Evolutionary conservation across 176 grass and related monocot genomes (phyloP), one percentile per base, ranked within the genome.

Genomic region (Triticum monococcum): DNA sequence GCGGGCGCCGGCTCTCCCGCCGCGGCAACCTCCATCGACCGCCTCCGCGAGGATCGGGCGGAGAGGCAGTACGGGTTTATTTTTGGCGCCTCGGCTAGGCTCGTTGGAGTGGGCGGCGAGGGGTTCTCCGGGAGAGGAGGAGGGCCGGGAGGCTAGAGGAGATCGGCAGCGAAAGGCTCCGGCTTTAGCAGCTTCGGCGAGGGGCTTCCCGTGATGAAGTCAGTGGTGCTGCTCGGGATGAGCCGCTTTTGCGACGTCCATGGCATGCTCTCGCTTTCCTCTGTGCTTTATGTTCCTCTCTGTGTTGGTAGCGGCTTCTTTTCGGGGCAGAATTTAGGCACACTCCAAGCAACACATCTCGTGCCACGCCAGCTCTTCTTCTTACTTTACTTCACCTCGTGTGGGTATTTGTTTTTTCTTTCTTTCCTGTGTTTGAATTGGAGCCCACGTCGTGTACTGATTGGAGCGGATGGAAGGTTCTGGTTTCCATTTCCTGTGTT

Each of bases 1-100:
- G 64, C 64, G 2, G 50, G 78, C 79, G 64, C 84, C 11, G 13
- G 33, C 80, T 75, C 87, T 50, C 17, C 79, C 45, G 16, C 79
- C 71, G 71, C 46, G 32, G 89, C 67, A 74, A 88, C 79, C 82
- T 90, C 88, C 91, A 93, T 93, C 5, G 72, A 75, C 41, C 41
- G 3, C 46, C 48, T 68, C 80, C 13, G 14, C 80, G 26, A 57
- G 74, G 81, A 57, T 35, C 30, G 25, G 73, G 45, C 0, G 60
- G 60, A 62, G 60, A 62, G 37, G 79, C 0, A 45, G 11, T 13
- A 31, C 14, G 79, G 50, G 84, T 84, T 87, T 91, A 84, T 80
- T 80, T 84, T 91, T 88, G 89, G 81, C 81, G 68, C 67, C n/a
- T 70, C 5, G 75, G 4, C 28, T 30, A 30, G 75, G 57, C 22